Conservation (phyloP, 352 stramenopile genomes). For the Pythium folliculosum region DNA sequence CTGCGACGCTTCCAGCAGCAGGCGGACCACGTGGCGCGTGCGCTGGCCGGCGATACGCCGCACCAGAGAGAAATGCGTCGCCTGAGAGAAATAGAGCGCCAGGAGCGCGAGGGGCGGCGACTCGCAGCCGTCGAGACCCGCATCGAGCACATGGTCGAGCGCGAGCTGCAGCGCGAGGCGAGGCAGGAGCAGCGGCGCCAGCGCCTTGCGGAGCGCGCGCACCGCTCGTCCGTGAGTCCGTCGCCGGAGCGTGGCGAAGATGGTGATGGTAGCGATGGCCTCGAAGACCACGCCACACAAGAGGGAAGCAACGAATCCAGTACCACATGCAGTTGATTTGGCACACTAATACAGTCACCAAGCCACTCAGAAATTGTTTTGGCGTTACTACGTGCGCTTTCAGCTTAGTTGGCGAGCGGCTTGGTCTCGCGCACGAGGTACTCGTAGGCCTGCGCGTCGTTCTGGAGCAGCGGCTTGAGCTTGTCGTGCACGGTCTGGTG, state of each 20-base stretch:
- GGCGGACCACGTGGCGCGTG: constrained; percentile 63
- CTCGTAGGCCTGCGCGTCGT: constrained; percentile 58
- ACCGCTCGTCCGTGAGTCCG: constrained; percentile 42
- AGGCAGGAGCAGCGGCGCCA: constrained; percentile 37
- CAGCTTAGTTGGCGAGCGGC: constrained; percentile 37
- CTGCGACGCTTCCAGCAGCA: constrained; percentile 45
- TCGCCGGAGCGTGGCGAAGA: constrained; percentile 32
- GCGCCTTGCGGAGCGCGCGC: constrained; percentile 29
- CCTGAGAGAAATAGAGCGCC: constrained; percentile 47
- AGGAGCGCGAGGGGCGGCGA: constrained; percentile 52
- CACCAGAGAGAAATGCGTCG: constrained; percentile 63
- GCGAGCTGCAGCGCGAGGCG: constrained; percentile 46
- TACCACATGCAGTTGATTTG: not conserved
- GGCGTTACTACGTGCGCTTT: not conserved
- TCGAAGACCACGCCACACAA: not conserved
- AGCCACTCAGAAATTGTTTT: not conserved
- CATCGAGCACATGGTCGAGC: constrained; percentile 55
- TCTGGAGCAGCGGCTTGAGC: constrained; percentile 86
- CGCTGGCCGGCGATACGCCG: constrained; percentile 58
- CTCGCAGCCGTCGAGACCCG: constrained; percentile 44
- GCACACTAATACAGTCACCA: not conserved
- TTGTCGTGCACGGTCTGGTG: constrained; percentile 92
- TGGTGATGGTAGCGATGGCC: not conserved
- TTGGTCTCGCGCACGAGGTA: constrained; percentile 82
- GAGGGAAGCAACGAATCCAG: not conserved